Base-by-base conservation (phyloP, 495 filamentous ascomycete species). In the Pseudotulostoma volvatum region DNA sequence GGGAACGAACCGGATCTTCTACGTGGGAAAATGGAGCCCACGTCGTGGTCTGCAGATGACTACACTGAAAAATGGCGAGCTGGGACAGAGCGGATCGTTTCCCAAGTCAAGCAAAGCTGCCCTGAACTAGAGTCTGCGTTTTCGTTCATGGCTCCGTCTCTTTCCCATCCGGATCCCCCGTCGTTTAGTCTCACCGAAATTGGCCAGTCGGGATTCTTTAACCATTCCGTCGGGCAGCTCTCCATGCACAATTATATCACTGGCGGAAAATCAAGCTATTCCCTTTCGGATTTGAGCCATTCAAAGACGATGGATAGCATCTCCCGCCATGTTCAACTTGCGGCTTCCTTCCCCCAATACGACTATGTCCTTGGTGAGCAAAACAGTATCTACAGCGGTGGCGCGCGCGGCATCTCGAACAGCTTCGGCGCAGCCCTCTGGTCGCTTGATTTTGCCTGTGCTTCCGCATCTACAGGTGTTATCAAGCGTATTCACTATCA, bases 361-460 rank as follows among this genome's bases (percentile, higher is more conserved):
- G 53, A 53, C 35, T 76, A 73, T 46, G 72, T 79, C 42, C 63
- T 81, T 9, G 76, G 76, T 40, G 78, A 81, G 54, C 67, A 64
- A 23, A 80, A 79, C 54, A 73, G 68, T 3, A 63, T 81, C 14
- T 76, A 73, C 54, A 69, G 73, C 52, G 59, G 80, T 57, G 77
- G 77, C 39, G 60, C 59, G 1, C 70, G 71, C 0, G 76, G 75
- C 0, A 57, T 80, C 9, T 77, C 74, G 30, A 77, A 81, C 56
- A 61, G 73, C 2, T 83, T 81, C 53, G 78, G 77, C 33, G 77
- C 77, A 9, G 75, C 77, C 0, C 69, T 81, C 20, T 83, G 77
- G 78, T 70, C 60, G 23, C 48, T 79, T 8, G 76, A 83, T 49
- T 81, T 78, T 61, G 70, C 69, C 45, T 59, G 79, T 11, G 71